Percentiles rank a stretch among this genome's conserved stretches.
Evolutionary conservation across 2,329 filamentous ascomycete genomes (phyloP).

Genomic region (Thermothelomyces thermophilus): DNA sequence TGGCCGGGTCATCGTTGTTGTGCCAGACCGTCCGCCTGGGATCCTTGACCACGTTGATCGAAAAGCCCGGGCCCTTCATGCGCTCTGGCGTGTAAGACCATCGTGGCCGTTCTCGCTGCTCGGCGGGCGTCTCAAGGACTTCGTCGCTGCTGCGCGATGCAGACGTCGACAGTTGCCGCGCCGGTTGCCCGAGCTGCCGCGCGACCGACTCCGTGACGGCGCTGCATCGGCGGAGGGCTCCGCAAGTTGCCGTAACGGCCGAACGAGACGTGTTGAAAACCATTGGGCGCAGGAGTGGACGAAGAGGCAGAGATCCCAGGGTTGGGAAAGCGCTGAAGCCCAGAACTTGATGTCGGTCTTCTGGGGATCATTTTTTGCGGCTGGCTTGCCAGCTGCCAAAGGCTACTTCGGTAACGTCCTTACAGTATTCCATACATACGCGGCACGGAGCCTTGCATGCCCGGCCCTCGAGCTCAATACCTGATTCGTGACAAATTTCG

Average conservation of each 20-base stretch:
- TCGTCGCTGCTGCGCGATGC: constrained; percentile 9
- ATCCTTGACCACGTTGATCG: constrained; percentile 50
- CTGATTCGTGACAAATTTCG: background rate
- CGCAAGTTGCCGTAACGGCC: constrained; percentile 29
- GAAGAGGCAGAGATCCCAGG: background rate
- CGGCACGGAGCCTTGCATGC: too few species aligned
- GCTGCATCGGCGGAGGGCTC: constrained; percentile 29
- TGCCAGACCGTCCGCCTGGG: constrained; percentile 49
- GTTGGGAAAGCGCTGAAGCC: background rate
- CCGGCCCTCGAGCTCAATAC: too few species aligned
- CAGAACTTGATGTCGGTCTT: background rate
- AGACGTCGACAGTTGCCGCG: constrained; percentile 14
- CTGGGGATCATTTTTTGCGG: constrained; percentile 6
- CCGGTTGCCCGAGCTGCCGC: constrained; percentile 8
- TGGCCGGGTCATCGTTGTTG: constrained; percentile 69
- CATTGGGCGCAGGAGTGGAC: constrained; percentile 25
- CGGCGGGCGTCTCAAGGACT: background rate
- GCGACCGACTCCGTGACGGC: constrained; percentile 11
- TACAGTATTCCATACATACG: too few species aligned
- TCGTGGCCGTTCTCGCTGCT: constrained; percentile 40
- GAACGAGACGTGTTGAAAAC: constrained; percentile 32
- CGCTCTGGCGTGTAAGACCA: constrained; percentile 64
- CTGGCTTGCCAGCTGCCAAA: constrained; percentile 1
- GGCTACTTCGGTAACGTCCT: too few species aligned
- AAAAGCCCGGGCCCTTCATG: constrained; percentile 62